Base-by-base conservation (phyloP, 306 rosid species). In the Trifolium fragiferum region DNA sequence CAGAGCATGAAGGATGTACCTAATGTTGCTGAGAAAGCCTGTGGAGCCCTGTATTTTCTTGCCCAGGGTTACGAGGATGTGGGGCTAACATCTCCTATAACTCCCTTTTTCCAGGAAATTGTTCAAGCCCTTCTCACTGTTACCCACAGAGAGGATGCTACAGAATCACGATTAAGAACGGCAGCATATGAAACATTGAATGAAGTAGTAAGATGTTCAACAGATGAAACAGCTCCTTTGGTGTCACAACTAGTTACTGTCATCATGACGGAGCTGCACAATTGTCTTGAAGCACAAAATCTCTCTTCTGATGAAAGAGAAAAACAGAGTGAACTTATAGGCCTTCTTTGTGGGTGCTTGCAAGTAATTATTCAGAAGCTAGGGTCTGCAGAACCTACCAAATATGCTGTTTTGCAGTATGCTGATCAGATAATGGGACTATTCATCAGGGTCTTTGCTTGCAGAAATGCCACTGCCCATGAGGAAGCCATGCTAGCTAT, bases 401-500 rank as follows among this genome's bases (percentile, higher is more conserved):
- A 88, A 64, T 88, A 87, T 90, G 85, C 66, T 63, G 80, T 92
- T 70, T 72, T 86, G 90, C 96, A 84, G 86, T 84, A 75, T 63
- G 88, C 96, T 11, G 98, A 92, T 83, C 96, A 88, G 82, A 83
- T 92, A 73, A 90, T 92, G 98, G 92, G 80, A 59, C 89, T 92
- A 30, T 90, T 88, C 75, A 66, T 90, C 40, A 87, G 92, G 84
- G 96, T 92, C 59, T 92, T 92, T 90, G 86, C 96, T 73, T 84
- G 80, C 68, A 85, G 94, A 87, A 92, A 88, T 88, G 98, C 98
- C 82, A 87, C 96, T 50, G 98, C 89, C 23, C 98, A 92, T 21
- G 98, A 92, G 78, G 98, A 90, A 78, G 98, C 98, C 64, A 92
- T 92, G 98, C 98, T 92, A 57, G 98, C 98, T 76, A 90, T 92